Evolutionary conservation across 768 basidiomycete species (phyloP), one percentile per base, ranked within the genome.

Genomic region (Suillus hirtellus): DNA sequence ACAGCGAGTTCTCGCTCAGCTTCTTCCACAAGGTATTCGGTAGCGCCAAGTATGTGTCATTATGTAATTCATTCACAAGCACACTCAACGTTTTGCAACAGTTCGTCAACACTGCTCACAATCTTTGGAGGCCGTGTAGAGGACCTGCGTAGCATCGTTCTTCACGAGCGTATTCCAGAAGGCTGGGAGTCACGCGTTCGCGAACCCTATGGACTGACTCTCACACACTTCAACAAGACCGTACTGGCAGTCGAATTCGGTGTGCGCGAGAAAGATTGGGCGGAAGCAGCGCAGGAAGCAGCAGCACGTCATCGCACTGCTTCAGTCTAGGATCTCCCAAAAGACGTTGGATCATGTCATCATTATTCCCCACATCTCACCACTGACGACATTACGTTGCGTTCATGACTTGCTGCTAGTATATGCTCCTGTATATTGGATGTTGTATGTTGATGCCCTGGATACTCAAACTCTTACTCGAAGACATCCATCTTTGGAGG

Each of bases 121-220:
- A 84, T 88, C 60, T 88, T 91, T 66, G 92, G 89, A 8, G 90
- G 91, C 1, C 78, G 80, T 40, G 70, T 88, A 10, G 71, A 77
- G 1, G 88, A 89, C 65, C 69, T 93, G 34, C 76, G 82, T 58
- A 64, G 80, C 1, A 64, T 90, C 38, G 73, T 93, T 43, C 68
- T 80, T 5, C 87, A 93, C 40, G 92, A 93, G 66, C 84, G 89
- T 7, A 70, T 93, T 27, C 87, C 88, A 0, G 79, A 88, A 0
- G 85, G 86, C 11, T 93, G 90, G 89, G 89, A 92, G 69, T 80
- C 91, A 0, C 77, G 81, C 24, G 70, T 85, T 19, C 79, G 81
- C 52, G 74, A 81, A 59, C 83, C 76, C 1, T 75, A 79, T 59
- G 90, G 92, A 0, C 73, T 92, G 43, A 90, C 92, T 1, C 69